Evolutionary conservation across 257 asterid genomes (phyloP), one percentile per base, ranked within the genome.

Genomic region (Solanum habrochaites): DNA sequence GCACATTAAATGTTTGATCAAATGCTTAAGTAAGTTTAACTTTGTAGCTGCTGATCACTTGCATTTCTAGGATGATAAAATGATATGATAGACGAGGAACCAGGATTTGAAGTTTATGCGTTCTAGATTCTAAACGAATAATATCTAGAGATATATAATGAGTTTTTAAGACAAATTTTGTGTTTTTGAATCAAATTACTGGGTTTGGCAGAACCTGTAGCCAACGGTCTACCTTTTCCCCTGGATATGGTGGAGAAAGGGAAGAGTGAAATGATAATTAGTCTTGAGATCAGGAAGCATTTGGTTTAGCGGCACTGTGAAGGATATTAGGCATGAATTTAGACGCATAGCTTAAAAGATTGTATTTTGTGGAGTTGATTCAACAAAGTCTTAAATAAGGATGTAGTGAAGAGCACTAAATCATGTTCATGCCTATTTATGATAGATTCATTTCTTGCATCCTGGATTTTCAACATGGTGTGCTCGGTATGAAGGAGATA

Each of bases 1-100:
- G 32, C 52, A 32, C 70, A 82, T 85, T 84, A 88, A 69, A 88
- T 85, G 87, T 86, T 89, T 74, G 90, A 87, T 90, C 85, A 88
- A 85, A 69, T 82, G 90, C 71, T 85, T 88, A 73, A 83, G 71
- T 21, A 60, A 88, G 56, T 83, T 67, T 27, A 23, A 69, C 82
- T 52, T 25, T 67, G 85, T 80, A 25, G 52, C 45, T 11, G 47
- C 27, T 23, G 37, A 25, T 70, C 39, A 72, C 32, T 66, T 83
- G 27, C 60, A 8, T 67, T 77, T 43, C 25, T 43, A 43, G 58
- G 56, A 74, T 74, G 58, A 52, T 11, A 43, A 67, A 25, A 10
- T 64, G 35, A 67, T 72, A 82, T 25, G 47, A 4, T 25, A 62
- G 70, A 62, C 16, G 32, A 12, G 31, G 8, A 62, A n/a, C 15